Evolutionary conservation across 2,329 filamentous ascomycete genomes (phyloP), one percentile per base, ranked within the genome.

Genomic region (Fusarium proliferatum): DNA sequence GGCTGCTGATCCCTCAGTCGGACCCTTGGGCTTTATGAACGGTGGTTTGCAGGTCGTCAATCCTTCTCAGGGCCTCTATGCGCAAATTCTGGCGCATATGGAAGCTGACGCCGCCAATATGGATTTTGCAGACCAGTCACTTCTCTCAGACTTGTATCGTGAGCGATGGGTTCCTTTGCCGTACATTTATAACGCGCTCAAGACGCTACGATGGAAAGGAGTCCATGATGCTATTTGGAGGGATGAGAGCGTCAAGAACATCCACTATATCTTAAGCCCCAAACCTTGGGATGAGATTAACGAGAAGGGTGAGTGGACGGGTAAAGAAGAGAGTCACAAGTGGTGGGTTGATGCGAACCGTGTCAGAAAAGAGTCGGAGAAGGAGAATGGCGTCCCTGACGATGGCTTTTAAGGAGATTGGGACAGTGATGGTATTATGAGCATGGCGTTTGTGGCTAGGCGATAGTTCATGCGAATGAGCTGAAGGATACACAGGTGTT

Each of bases 141-240:
- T 91, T 53, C 84, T 91, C 26, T 86, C 86, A 7, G 86, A 88
- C 55, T 80, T 90, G 28, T 91, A 88, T 81, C 80, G 80, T 16
- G 86, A 84, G 39, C 83, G 88, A 39, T 91, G 89, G 89, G 86
- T 88, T 17, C 79, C 87, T 10, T 82, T 91, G 74, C 88, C 89
- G 3, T 91, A 91, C 74, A 81, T 86, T 19, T 91, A 91, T 79
- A 91, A 91, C 73, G 89, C 88, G 15, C 84, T 91, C 69, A 91
- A 91, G 85, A 90, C 89, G 21, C 69, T 91, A 82, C 81, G 88
- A 21, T 85, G 85, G 82, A 75, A 82, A 21, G 84, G 82, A 17
- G 88, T 90, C 36, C 89, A 91, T 76, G 79, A 81, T 34, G 77
- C 81, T 63, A 88, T 91, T 64, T 91, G 89, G 89, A 80, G 83